Base-by-base conservation (phyloP, 2,329 filamentous ascomycete species). In the Didymella glomerata region DNA sequence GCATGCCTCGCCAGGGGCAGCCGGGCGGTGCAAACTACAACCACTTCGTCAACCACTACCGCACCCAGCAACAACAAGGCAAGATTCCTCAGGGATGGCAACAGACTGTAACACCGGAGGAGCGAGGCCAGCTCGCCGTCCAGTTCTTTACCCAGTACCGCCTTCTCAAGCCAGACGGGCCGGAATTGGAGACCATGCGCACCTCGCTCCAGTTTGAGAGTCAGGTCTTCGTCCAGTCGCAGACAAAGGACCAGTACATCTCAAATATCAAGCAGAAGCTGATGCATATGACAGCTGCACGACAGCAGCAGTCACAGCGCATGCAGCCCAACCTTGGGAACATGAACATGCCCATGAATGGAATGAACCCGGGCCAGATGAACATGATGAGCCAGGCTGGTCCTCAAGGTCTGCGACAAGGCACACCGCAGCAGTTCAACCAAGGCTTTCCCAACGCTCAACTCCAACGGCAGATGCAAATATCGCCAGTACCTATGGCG, bases 401-500 rank as follows among this genome's bases (percentile, higher is more conserved):
- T 27, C 70, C 73, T 50, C 76, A 77, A 47, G 67, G 62, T 32
- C 68, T 65, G 14, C 62, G 74, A 6, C 76, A 73, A 58, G 79
- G 79, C 60, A 78, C 79, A 61, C 74, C 77, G 30, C 77, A 78
- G 53, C 79, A 80, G 52, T 78, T 80, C 61, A 72, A 71, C 16
- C 74, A 72, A 32, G 70, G 68, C 34, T 83, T 84, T 59, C 78
- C 81, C 13, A 76, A 77, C 49, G 78, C 81, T 20, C 82, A 84
- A 57, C 77, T 84, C 61, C 81, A 80, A 54, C 80, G 79, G 22
- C 81, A 76, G 24, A 80, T 84, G 77, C 83, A 84, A 63, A 69
- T 79, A 4, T 83, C 83, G 2, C 79, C 82, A 0, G 81, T 85
- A 44, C 75, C 77, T 24, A 77, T 76, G 75, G 58, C 66, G 18